Percentiles rank a stretch among this genome's conserved stretches.
These are phyloP conservation scores for Arthrobotrys entomopaga DNA, from an alignment of 2,329 filamentous ascomycete species.

Conservation along the genomic window DNA sequence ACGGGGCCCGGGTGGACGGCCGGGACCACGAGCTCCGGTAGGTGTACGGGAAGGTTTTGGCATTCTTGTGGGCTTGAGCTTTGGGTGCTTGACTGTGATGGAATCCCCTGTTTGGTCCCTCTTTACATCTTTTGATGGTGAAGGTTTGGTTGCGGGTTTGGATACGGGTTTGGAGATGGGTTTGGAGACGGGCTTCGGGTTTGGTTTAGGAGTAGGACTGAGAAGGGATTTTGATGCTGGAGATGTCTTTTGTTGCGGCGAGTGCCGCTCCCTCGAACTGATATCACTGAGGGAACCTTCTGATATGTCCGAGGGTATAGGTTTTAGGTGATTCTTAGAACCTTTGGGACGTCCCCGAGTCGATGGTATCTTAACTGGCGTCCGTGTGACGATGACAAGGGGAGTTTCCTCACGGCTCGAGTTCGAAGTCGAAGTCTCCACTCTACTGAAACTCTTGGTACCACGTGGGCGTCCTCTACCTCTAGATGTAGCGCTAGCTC, in stretches of 20 bases:
- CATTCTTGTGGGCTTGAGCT: slow-evolving; percentile 33
- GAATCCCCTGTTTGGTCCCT: background rate
- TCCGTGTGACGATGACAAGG: background rate
- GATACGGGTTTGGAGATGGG: background rate
- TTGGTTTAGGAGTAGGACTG: background rate
- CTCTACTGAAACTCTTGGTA: slow-evolving; percentile 19
- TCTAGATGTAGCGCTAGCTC: slow-evolving; percentile 42
- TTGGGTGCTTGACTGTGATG: background rate
- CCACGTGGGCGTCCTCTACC: slow-evolving; percentile 46
- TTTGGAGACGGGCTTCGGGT: background rate
- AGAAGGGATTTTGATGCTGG: too few relatives aligned
- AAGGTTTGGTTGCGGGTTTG: background rate
- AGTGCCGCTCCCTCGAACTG: background rate
- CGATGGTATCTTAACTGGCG: slow-evolving; percentile 1
- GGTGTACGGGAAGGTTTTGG: slow-evolving; percentile 31
- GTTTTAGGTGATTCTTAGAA: slow-evolving; percentile 31
- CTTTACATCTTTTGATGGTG: background rate
- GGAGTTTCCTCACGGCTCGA: slow-evolving; percentile 26
- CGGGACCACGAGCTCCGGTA: slow-evolving; percentile 44
- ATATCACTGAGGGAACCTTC: slow-evolving; percentile 19
- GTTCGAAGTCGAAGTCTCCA: slow-evolving; percentile 12
- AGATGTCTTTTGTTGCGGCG: background rate
- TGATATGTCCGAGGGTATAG: slow-evolving; percentile 11
- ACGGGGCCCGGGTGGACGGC: slow-evolving; percentile 7
- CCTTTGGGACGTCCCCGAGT: slow-evolving; percentile 40